Evolutionary conservation across 1,284 basidiomycete species (phyloP).

Genomic region (Ceratobasidium sp.): DNA sequence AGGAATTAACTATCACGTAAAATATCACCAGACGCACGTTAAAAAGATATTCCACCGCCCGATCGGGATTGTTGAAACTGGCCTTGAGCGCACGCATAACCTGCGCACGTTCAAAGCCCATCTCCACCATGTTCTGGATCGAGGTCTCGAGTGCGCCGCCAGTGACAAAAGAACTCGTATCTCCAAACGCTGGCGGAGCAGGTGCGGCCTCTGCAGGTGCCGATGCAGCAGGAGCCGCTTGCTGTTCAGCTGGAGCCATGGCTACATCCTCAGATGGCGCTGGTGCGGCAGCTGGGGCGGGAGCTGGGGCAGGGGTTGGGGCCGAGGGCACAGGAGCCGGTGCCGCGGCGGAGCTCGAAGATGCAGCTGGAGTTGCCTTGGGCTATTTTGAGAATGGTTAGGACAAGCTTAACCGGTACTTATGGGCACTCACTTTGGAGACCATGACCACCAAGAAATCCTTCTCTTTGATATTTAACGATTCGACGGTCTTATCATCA

Average conservation of each 20-base stretch:
- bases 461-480: constrained; percentile 96
- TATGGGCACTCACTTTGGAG: constrained; percentile 76
- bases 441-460: constrained; percentile 99
- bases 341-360: constrained; percentile 56
- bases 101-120: constrained; percentile 94
- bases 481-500: constrained; percentile 90
- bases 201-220: constrained; percentile 54
- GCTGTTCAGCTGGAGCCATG: constrained; percentile 53
- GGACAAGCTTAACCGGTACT: neutral
- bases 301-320: constrained; percentile 56
- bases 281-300: constrained; percentile 55
- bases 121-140: constrained; percentile 87
- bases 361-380: constrained; percentile 55
- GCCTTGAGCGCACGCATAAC: constrained; percentile 90
- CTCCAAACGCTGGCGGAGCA: constrained; percentile 59
- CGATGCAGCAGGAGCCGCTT: constrained; percentile 57
- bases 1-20: constrained; percentile 35
- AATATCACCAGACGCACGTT: constrained; percentile 68
- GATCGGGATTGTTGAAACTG: constrained; percentile 98
- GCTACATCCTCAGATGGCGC: constrained; percentile 54
- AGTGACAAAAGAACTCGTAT: constrained; percentile 73
- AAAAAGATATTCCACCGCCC: constrained; percentile 98
- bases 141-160: constrained; percentile 81
- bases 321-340: constrained; percentile 55
- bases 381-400: constrained; percentile 45